Evolutionary conservation across 768 basidiomycete genomes (phyloP), one percentile per base, ranked within the genome.

Genomic region (Russula sp.): DNA sequence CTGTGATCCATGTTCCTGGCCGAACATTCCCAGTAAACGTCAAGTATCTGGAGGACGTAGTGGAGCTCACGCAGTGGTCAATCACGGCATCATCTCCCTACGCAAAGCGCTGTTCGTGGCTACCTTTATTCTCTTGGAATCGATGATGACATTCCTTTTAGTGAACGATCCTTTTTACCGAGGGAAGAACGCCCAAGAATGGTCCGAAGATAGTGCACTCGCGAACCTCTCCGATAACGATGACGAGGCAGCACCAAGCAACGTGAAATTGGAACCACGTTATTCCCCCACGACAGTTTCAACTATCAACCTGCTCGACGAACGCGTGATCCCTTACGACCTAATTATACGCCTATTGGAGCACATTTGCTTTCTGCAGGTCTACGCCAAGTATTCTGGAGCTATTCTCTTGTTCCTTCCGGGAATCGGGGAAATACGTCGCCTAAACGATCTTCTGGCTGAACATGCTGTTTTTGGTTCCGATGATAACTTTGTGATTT

Each of bases 391-490:
- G 1, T 94, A 84, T 75, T 95, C 94, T 3, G 75, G 83, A 3
- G 96, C 96, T 2, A 80, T 92, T 50, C 78, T 99, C 44, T 78
- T 99, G 64, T 99, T 99, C 75, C 85, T 98, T 83, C 95, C 96
- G 27, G 96, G 96, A 47, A 77, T 99, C 64, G 91, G 86, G 37
- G 95, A 97, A 75, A 99, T 99, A 60, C 85, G 95, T 40, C 84
- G 89, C 31, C 73, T 99, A 65, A 87, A 86, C 68, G 95, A 98
- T 68, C 76, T 89, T 53, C 78, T 98, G 31, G 75, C 77, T 49
- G 89, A 89, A 57, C 95, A 99, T 72, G 77, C 77, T 1, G 68
- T 73, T 0, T 96, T 98, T 73, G 85, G 89, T 32, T 78, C 78
- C 8, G 75, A 77, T 20, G 75, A 81, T 1, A 75, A 74, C 27